Evolutionary conservation across 2,329 filamentous ascomycete species (phyloP), one percentile per base, ranked within the genome.

Genomic region (Ustilaginoidea virens): DNA sequence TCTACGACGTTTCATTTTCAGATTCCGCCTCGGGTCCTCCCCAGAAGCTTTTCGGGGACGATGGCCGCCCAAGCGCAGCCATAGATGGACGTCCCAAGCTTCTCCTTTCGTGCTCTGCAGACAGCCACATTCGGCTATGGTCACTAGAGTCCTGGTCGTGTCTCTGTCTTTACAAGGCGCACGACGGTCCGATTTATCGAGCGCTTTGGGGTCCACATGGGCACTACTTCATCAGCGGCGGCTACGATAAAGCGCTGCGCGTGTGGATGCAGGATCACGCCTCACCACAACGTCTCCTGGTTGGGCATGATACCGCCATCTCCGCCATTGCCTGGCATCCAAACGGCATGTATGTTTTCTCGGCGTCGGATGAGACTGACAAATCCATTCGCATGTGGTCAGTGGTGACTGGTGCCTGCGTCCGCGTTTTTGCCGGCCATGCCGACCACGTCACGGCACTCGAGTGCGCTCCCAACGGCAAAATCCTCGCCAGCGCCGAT

Each of bases 321-420:
- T 92, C 92, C 29, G 74, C 76, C 24, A 66, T 94, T n/a, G 66
- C 80, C 10, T 98, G 90, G 74, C 90, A 98, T 45, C 83, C 87
- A 1, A 98, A 98, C 48, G 83, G 82, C 12, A 73, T 80, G 5
- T 98, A 96, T 43, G 62, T 94, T 25, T 94, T 98, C 53, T 94
- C 90, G 0, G 85, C 80, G 4, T 92, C 83, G 9, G 80, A 80
- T 39, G 86, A 75, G 46, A 69, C 64, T 5, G 73, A 98, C 53
- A 87, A 87, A 52, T 90, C 85, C 1, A 81, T 96, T 19, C 77
- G 90, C 17, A 96, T 98, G 87, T 98, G 90, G 90, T 77, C 85
- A 7, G 71, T 94, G n/a, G 69, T 74, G 8, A 87, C 79, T 7
- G 90, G 90, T 17, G 75, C 77, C 36, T 83, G 85, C 20, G 81